A percentile compares a stretch with the other conserved stretches of the same genome.
Conservation (phyloP, 2,329 filamentous ascomycete species). For the Aspergillus calidoustus region DNA sequence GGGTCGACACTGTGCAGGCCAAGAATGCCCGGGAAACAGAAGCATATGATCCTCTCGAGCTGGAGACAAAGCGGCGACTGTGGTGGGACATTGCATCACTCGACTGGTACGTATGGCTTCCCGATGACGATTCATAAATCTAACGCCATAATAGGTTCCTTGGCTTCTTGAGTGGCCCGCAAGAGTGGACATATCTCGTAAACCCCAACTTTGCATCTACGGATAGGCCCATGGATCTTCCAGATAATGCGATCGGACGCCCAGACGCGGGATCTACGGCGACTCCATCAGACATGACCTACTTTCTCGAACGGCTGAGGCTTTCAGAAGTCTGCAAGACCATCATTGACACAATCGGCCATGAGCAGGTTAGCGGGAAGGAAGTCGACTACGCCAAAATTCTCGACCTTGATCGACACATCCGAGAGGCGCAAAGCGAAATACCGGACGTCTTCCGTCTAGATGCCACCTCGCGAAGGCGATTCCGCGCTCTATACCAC, state of each 20-base stretch:
- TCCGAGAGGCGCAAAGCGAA: slow-evolving; percentile 36
- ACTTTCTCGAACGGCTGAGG: slow-evolving; percentile 49
- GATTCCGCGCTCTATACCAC: slow-evolving; percentile 34
- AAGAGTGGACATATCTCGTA: slow-evolving; percentile 51
- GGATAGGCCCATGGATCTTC: slow-evolving; percentile 47
- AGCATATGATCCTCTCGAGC: slow-evolving; percentile 28
- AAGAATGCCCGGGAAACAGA: slow-evolving; percentile 23
- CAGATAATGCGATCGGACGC: slow-evolving; percentile 43
- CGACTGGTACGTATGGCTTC: slow-evolving; percentile 45
- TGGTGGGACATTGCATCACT: slow-evolving; percentile 51
- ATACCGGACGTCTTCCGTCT: slow-evolving; percentile 44
- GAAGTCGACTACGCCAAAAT: slow-evolving; percentile 43
- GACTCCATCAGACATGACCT: slow-evolving; percentile 51
- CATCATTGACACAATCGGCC: slow-evolving; percentile 43
- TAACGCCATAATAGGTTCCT: slow-evolving; percentile 37
- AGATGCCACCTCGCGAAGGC: slow-evolving; percentile 34
- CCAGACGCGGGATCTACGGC: slow-evolving; percentile 33
- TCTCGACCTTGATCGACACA: slow-evolving; percentile 42
- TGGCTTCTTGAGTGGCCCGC: slow-evolving; percentile 47
- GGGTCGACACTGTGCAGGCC: slow-evolving; percentile 34
- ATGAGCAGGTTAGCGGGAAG: slow-evolving; percentile 30
- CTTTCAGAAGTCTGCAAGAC: slow-evolving; percentile 47
- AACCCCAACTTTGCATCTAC: slow-evolving; percentile 49
- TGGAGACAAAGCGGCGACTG: slow-evolving; percentile 46
- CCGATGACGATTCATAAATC: too few species aligned